Conservation (phyloP, 2,329 filamentous ascomycete genomes). For the Trichoderma oligosporum region DNA sequence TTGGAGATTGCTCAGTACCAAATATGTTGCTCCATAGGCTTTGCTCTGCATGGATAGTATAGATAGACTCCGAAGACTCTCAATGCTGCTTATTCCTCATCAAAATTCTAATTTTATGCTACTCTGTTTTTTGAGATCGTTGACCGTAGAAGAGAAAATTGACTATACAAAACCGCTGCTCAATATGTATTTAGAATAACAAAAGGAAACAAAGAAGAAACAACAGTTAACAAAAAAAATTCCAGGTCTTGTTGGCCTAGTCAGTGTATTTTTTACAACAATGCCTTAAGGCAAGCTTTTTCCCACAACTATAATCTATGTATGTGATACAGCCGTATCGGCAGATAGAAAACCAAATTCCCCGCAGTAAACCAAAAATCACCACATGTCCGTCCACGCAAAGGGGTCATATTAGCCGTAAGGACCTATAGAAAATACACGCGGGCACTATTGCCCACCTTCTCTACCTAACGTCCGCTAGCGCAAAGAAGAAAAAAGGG, state of each 20-base stretch:
- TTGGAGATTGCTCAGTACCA: no score
- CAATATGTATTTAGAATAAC: no score
- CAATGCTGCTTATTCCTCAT: not conserved
- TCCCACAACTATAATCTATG: conserved; percentile 3
- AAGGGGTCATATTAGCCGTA: conserved; percentile 11
- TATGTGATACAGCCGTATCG: not conserved
- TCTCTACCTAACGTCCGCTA: not conserved
- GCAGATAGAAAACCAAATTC: conserved; percentile 3
- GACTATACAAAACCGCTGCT: not conserved
- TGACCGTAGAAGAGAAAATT: not conserved
- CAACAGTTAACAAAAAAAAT: not conserved
- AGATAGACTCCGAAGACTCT: no score
- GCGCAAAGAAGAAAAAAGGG: not conserved
- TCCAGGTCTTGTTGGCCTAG: not conserved
- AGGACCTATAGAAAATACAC: not conserved
- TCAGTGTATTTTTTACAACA: not conserved
- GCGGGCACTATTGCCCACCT: not conserved
- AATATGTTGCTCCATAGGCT: no score
- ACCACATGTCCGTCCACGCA: conserved; percentile 1
- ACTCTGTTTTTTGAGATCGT: no score
- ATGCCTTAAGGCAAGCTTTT: conserved; percentile 2
- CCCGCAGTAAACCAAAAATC: not conserved
- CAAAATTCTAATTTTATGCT: no score
- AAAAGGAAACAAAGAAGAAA: not conserved
- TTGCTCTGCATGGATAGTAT: no score